Evolutionary conservation across 129 eudicot genomes (phyloP).

Genomic region (Daucus carota): DNA sequence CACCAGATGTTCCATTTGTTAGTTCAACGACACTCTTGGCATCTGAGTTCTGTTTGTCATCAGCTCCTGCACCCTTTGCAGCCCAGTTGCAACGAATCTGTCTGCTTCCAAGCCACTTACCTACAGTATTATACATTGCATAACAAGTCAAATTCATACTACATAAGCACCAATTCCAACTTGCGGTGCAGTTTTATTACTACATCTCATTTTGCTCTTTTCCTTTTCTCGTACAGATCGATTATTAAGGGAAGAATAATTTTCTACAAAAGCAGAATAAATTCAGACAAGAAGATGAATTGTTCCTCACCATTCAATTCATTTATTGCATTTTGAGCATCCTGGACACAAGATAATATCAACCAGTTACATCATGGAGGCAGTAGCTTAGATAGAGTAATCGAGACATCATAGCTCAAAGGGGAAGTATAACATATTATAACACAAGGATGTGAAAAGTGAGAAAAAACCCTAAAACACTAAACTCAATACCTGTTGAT

Average conservation of each 20-base stretch:
- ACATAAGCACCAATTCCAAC: background rate
- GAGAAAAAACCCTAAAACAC: background rate
- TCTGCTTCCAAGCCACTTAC: constrained; percentile 86
- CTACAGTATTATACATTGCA: constrained; percentile 21
- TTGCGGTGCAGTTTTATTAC: background rate
- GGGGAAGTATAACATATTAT: background rate
- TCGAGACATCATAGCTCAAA: background rate
- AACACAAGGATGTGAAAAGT: background rate
- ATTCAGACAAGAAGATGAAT: background rate
- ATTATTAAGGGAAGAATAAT: background rate
- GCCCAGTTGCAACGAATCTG: constrained; percentile 99
- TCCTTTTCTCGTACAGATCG: background rate
- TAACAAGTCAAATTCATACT: background rate
- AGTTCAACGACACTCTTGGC: constrained; percentile 61
- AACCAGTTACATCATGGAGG: background rate
- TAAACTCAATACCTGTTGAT: constrained; percentile 54
- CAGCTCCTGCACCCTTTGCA: constrained; percentile 72
- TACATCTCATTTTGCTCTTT: background rate
- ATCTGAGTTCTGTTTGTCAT: constrained; percentile 60
- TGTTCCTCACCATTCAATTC: constrained; percentile 53
- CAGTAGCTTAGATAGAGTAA: background rate
- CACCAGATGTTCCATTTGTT: constrained; percentile 78
- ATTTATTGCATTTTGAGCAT: constrained; percentile 67
- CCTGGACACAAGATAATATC: background rate
- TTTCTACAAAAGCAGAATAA: background rate